phyloP scores from a whole-genome alignment of 495 filamentous ascomycete species.

The Hypoxylon crocopeplum region DNA sequence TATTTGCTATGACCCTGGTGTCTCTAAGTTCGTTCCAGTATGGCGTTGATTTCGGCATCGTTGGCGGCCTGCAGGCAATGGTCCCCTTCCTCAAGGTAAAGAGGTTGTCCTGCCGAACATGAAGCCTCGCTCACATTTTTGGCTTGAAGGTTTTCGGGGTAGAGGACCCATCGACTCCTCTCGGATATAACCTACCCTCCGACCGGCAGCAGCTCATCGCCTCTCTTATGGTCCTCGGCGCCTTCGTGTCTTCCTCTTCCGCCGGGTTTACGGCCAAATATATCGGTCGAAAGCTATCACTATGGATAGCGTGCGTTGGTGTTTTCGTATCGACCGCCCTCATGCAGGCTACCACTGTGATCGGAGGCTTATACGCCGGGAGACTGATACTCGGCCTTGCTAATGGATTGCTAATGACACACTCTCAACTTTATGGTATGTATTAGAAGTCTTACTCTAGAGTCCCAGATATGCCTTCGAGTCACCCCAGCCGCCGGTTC shows the following conservation, averaged over 20 bases:
- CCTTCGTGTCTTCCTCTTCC: constrained; percentile 62
- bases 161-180: constrained; percentile 46
- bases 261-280: constrained; percentile 59
- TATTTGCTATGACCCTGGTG: constrained; percentile 54
- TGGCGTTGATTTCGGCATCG: constrained; percentile 67
- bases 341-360: constrained; percentile 62
- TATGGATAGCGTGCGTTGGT: constrained; percentile 58
- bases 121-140: constrained; percentile 5
- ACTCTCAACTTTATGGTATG: constrained; percentile 61
- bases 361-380: constrained; percentile 62
- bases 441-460: not conserved
- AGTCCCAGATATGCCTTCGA: not conserved
- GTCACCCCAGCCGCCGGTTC: not conserved
- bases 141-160: constrained; percentile 48
- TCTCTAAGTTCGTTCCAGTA: constrained; percentile 67
- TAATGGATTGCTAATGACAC: constrained; percentile 66
- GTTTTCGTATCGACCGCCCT: constrained; percentile 59
- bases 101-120: not conserved
- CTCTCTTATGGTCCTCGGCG: constrained; percentile 66
- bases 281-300: constrained; percentile 54
- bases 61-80: constrained; percentile 69
- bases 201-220: constrained; percentile 63
- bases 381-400: constrained; percentile 63
- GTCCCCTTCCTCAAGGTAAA: constrained; percentile 61
- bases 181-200: constrained; percentile 63